Percentiles rank a stretch among this genome's conserved stretches.
phyloP scores from a whole-genome alignment of 2,329 filamentous ascomycete species.

The Aspergillus sp. region DNA sequence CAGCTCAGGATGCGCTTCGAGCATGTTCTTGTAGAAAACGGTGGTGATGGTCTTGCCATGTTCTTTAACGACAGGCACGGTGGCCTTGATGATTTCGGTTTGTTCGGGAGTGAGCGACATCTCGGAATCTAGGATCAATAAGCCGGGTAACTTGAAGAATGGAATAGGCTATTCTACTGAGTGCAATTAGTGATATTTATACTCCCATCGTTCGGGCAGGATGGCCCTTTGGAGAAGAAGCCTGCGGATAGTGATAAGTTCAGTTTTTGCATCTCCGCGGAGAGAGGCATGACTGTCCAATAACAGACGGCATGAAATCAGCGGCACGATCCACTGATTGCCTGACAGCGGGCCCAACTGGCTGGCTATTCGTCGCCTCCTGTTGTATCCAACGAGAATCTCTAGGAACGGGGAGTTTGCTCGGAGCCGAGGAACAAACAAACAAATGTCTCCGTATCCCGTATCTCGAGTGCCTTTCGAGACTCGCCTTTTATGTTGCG shows the following conservation, averaged over 20 bases:
- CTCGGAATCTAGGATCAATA: background rate
- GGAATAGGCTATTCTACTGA: too few species aligned
- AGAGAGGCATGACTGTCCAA: background rate
- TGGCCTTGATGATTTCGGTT: conserved; percentile 60
- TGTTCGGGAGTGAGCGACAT: conserved; percentile 52
- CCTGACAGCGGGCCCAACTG: background rate
- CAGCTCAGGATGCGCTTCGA: conserved; percentile 58
- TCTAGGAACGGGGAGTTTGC: background rate
- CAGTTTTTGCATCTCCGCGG: background rate
- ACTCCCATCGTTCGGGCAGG: too few species aligned
- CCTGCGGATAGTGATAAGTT: background rate
- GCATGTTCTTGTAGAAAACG: conserved; percentile 66
- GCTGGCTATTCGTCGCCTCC: too few species aligned
- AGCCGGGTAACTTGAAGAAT: too few species aligned
- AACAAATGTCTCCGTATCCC: too few species aligned
- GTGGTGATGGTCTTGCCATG: conserved; percentile 63
- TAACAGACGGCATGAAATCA: background rate
- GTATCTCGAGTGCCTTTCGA: too few species aligned
- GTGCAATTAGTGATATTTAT: too few species aligned
- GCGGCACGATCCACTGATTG: background rate
- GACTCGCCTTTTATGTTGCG: too few species aligned
- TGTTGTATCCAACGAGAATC: too few species aligned
- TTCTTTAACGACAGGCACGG: conserved; percentile 60
- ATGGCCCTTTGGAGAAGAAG: too few species aligned
- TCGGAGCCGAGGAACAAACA: background rate